phyloP scores from a whole-genome alignment of 2,329 filamentous ascomycete species.

The Periconia macrospinosa region DNA sequence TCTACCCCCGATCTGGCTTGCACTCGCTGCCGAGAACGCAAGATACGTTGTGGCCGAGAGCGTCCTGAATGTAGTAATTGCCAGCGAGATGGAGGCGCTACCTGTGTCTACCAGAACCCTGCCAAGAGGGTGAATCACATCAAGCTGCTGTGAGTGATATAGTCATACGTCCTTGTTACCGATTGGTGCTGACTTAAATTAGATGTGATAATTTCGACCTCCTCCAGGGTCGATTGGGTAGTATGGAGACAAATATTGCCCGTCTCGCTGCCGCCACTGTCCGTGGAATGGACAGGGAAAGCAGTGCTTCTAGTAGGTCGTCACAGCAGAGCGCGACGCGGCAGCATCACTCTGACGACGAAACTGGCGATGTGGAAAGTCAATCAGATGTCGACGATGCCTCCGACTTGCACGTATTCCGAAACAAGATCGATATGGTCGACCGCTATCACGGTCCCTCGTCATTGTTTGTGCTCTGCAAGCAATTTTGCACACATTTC shows the following conservation, averaged over 20 bases:
- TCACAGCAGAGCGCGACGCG: background rate
- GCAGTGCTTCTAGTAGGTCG: no score
- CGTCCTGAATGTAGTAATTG: constrained; percentile 3
- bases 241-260: constrained; percentile 1
- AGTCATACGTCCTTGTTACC: no score
- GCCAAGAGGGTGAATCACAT: constrained; percentile 4
- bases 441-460: constrained; percentile 3
- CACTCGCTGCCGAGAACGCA: constrained; percentile 6
- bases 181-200: no score
- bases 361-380: background rate
- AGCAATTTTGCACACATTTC: background rate
- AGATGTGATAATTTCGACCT: constrained; percentile 3
- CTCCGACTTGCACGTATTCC: constrained; percentile 2
- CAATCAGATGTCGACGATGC: background rate
- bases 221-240: background rate
- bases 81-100: constrained; percentile 1
- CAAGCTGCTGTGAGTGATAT: constrained; percentile 4
- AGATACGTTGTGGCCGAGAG: constrained; percentile 5
- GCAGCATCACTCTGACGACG: background rate
- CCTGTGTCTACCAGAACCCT: constrained; percentile 5
- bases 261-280: background rate
- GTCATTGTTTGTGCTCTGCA: constrained; percentile 6
- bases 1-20: constrained; percentile 1
- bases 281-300: background rate
- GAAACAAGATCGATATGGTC: constrained; percentile 2